Base-by-base conservation (phyloP, 441 rosid species). In the Brassica hybrid region DNA sequence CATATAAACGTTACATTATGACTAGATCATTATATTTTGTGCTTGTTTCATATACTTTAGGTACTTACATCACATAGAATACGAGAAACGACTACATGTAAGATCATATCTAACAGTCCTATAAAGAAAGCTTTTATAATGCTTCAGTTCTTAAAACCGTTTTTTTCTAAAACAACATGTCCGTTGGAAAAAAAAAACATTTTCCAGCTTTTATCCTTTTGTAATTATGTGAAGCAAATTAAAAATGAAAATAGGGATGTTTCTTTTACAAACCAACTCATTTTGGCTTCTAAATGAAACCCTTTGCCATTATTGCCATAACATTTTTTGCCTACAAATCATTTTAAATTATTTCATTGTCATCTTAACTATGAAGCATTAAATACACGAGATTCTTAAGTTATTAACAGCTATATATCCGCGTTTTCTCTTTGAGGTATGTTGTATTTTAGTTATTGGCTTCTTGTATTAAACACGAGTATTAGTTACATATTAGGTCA, bases 361-460 rank as follows among this genome's bases (percentile, higher is more conserved):
- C 50, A 11, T 61, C 69, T 67, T 52, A 69, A 73, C 25, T 54
- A 64, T 41, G 32, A 54, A 62, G 52, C 71, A 79, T 73, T 61
- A 34, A 68, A 68, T 79, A 62, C 66, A 69, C 43, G 59, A 62
- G 65, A 68, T 48, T 48, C 11, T 12, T 41, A 62, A 76, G 56
- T 30, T 50, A 60, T 61, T 36, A 78, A 48, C 81, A 78, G 77
- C 73, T 73, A 62, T 52, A 17, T 71, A 9, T 54, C 67, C 48
- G 18, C 17, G 30, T 1, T 58, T 72, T 34, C 45, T 77, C 41
- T 9, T 30, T 60, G 41, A 60, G 10, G 45, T 62, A 34, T 73
- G 74, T 78, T 57, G 62, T 57, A 73, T 50, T 72, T 72, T 78
- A 67, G 77, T 72, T 36, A 21, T 61, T 73, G 77, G 74, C 69